Evolutionary conservation across 768 basidiomycete species (phyloP).

Genomic region (Heimioporus sp.): DNA sequence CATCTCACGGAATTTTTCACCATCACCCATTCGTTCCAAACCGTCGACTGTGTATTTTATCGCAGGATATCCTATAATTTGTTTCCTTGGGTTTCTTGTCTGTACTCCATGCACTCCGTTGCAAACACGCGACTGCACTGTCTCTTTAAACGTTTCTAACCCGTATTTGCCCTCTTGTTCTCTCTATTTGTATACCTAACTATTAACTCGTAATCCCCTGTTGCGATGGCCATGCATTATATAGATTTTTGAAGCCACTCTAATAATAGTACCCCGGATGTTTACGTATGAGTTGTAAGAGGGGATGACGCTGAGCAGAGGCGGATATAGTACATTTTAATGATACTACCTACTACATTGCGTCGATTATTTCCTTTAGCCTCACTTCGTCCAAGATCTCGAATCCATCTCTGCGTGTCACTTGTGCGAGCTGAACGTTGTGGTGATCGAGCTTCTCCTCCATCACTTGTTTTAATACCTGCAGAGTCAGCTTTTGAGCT

Average conservation of each 20-base stretch:
- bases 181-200: constrained; percentile 27
- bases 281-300: neutral
- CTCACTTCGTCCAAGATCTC: constrained; percentile 80
- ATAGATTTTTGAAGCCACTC: neutral
- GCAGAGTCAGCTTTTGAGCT: constrained; percentile 82
- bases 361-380: constrained; percentile 83
- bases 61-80: constrained; percentile 13
- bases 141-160: neutral
- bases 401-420: constrained; percentile 83
- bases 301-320: neutral
- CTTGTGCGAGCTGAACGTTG: constrained; percentile 97
- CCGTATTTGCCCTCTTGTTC: neutral
- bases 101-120: constrained; percentile 16
- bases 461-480: constrained; percentile 98
- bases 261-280: no score
- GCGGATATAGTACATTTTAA: constrained; percentile 16
- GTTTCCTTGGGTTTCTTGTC: constrained; percentile 8
- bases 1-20: constrained; percentile 1
- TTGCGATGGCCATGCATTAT: neutral
- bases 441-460: constrained; percentile 99
- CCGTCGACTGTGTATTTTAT: constrained; percentile 16
- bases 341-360: constrained; percentile 53
- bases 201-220: constrained; percentile 12
- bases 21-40: constrained; percentile 8
- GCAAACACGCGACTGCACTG: constrained; percentile 12